Evolutionary conservation across 129 eudicot genomes (phyloP).

Genomic region (Helianthus tuberosus): DNA sequence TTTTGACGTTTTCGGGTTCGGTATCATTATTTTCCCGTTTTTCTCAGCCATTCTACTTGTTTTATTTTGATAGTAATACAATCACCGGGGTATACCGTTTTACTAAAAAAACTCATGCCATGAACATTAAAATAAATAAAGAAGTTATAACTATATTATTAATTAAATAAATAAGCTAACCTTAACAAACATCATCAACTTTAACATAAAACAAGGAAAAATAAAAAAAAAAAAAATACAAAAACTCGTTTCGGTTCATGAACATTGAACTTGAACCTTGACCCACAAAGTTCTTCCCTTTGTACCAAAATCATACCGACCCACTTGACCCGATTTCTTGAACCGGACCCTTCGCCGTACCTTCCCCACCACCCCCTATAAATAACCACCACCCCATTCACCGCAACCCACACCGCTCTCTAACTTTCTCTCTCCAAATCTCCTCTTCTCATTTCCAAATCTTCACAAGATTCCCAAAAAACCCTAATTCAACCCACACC

Average conservation of each 20-base stretch:
- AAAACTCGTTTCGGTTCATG: not conserved
- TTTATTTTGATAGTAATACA: too few species aligned
- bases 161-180: too few species aligned
- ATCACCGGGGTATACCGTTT: too few species aligned
- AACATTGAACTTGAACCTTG: not conserved
- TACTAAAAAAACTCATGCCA: too few species aligned
- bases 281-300: not conserved
- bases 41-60: too few species aligned
- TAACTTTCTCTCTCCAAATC: slow-evolving; percentile 30
- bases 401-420: slow-evolving; percentile 5
- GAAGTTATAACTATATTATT: too few species aligned
- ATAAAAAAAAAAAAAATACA: too few species aligned
- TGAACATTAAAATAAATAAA: too few species aligned
- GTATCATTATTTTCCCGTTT: too few species aligned
- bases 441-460: slow-evolving; percentile 15
- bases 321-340: slow-evolving; percentile 10
- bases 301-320: not conserved
- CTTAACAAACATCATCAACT: too few species aligned
- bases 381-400: slow-evolving; percentile 8
- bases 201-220: too few species aligned
- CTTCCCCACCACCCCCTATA: slow-evolving; percentile 8
- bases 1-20: too few species aligned
- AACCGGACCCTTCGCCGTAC: slow-evolving; percentile 24
- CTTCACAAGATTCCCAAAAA: slow-evolving; percentile 31
- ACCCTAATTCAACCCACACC: not conserved